These are phyloP conservation scores for Auxenochlorella pyrenoidosa DNA, from an alignment of 139 green algal genomes.

Conservation along the genomic window DNA sequence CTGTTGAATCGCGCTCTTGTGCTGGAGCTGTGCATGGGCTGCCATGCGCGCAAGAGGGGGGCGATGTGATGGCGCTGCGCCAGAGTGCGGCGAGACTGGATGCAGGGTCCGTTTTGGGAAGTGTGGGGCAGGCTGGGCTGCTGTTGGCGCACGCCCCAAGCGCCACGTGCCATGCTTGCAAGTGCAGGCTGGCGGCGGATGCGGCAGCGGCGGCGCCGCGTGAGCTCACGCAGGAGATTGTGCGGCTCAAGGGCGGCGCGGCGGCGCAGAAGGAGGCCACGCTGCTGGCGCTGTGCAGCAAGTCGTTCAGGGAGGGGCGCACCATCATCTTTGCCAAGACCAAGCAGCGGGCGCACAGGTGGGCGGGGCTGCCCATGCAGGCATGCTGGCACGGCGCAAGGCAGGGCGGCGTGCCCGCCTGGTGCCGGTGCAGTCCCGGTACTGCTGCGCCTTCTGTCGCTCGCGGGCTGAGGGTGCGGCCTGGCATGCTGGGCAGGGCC, in stretches of 20 bases:
- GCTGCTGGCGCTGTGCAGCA: conserved; percentile 84
- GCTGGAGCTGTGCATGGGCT: too few relatives aligned
- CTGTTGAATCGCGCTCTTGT: too few relatives aligned
- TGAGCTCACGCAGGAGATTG: conserved; percentile 88
- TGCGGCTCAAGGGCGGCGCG: conserved; percentile 77
- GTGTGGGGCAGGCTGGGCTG: not conserved
- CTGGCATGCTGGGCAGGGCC: too few relatives aligned
- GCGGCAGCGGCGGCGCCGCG: conserved; percentile 66
- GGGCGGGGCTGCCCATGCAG: not conserved
- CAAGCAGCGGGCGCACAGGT: conserved; percentile 90
- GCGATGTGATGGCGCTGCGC: too few relatives aligned
- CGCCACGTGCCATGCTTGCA: not conserved
- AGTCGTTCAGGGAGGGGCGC: conserved; percentile 71
- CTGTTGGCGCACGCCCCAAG: not conserved
- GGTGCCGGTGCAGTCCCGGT: too few relatives aligned
- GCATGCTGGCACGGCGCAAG: not conserved
- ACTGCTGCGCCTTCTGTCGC: too few relatives aligned
- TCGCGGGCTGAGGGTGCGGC: too few relatives aligned
- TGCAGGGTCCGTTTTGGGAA: too few relatives aligned
- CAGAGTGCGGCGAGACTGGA: too few relatives aligned
- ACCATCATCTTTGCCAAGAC: conserved; percentile 94
- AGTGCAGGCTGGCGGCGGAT: conserved; percentile 87
- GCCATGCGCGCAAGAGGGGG: not conserved
- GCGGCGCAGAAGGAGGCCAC: conserved; percentile 86
- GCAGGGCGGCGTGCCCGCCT: too few relatives aligned